These are phyloP conservation scores for Ophiostoma sp. DNA, from an alignment of 2,329 filamentous ascomycete genomes.

Conservation along the genomic window DNA sequence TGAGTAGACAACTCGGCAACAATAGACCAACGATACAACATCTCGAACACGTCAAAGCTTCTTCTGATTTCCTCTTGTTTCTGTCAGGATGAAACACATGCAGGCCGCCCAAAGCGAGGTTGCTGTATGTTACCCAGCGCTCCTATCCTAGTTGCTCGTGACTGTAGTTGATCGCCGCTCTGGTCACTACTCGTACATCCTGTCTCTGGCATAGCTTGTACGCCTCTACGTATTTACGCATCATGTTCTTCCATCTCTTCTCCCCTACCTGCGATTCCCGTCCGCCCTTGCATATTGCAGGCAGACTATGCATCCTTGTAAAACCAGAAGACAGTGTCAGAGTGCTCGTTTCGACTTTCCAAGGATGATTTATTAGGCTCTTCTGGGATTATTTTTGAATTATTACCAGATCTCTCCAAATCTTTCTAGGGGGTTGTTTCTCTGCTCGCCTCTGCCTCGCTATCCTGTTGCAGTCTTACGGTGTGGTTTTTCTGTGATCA, in stretches of 20 bases:
- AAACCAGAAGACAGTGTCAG: no score
- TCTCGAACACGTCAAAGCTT: background rate
- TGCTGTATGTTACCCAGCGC: background rate
- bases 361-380: no score
- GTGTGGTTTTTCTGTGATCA: background rate
- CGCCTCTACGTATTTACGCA: no score
- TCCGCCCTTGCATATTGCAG: no score
- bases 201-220: background rate
- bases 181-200: background rate
- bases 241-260: no score
- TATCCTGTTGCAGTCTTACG: background rate
- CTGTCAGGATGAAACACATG: background rate
- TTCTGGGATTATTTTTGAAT: background rate
- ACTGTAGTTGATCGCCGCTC: background rate
- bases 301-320: no score
- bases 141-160: background rate
- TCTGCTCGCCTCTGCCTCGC: background rate
- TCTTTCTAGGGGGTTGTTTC: no score
- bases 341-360: no score
- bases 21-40: background rate
- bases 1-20: background rate
- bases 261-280: no score
- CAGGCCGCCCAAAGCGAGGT: background rate
- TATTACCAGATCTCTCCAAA: no score
- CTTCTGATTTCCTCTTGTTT: slow-evolving; percentile 1